Conservation (phyloP, 1,139 yeast species). For the Zygoascus meyerae region DNA sequence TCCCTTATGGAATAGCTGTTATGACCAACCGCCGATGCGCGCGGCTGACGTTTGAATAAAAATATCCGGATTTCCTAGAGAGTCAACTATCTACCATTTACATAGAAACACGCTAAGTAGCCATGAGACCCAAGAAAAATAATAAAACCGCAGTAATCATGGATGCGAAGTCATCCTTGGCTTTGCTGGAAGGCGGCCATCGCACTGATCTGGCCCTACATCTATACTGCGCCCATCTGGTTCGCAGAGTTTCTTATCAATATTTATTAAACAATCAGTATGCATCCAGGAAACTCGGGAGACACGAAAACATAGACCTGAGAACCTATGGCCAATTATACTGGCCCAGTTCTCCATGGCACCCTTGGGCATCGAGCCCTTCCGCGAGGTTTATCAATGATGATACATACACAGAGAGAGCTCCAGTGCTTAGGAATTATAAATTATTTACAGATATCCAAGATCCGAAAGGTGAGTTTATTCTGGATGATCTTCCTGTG, state of each 20-base stretch:
- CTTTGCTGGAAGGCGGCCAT: constrained; percentile 24
- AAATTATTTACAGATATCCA: constrained; percentile 12
- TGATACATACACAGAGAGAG: background rate
- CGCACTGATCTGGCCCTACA: constrained; percentile 27
- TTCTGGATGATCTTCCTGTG: background rate
- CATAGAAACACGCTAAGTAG: too few relatives aligned
- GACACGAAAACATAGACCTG: background rate
- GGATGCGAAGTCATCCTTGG: constrained; percentile 16
- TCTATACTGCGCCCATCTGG: constrained; percentile 25
- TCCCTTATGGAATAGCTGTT: too few relatives aligned
- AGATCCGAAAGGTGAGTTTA: constrained; percentile 6
- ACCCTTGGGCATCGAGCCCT: constrained; percentile 10
- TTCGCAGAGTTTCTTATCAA: constrained; percentile 13
- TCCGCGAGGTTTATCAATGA: background rate
- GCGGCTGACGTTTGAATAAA: too few relatives aligned
- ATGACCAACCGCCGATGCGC: too few relatives aligned
- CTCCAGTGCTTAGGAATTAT: constrained; percentile 15
- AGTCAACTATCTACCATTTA: too few relatives aligned
- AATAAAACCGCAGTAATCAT: background rate
- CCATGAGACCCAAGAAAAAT: too few relatives aligned
- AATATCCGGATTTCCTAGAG: too few relatives aligned
- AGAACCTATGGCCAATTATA: background rate
- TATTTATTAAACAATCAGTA: too few relatives aligned
- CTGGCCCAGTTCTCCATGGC: constrained; percentile 3
- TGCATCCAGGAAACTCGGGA: background rate